Evolutionary conservation across 208 protist species (phyloP).

Genomic region (Angomonas desouzai): DNA sequence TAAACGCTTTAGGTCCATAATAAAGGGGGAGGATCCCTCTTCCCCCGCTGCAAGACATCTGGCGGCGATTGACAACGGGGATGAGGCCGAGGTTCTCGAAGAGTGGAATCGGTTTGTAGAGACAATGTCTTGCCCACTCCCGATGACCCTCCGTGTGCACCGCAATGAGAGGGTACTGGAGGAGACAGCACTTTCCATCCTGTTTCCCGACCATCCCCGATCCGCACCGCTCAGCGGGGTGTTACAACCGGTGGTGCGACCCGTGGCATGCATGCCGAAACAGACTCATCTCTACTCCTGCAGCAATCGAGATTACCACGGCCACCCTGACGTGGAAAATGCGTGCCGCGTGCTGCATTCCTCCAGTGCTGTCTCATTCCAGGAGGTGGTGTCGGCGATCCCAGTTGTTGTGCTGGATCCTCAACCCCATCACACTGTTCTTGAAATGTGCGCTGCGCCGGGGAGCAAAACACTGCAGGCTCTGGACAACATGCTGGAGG

Average conservation of each 20-base stretch:
- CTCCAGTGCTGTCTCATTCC: conserved; percentile 81
- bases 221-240: conserved; percentile 5
- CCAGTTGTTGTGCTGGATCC: conserved; percentile 74
- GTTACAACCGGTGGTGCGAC: conserved; percentile 30
- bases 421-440: conserved; percentile 70
- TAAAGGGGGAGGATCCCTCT: conserved; percentile 34
- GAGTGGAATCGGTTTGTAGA: conserved; percentile 71
- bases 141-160: conserved; percentile 86
- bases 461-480: conserved; percentile 90
- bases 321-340: conserved; percentile 46
- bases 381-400: conserved; percentile 85
- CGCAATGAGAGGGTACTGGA: conserved; percentile 41
- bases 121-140: conserved; percentile 56
- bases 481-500: conserved; percentile 73
- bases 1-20: conserved; percentile 48
- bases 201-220: not conserved
- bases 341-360: conserved; percentile 84
- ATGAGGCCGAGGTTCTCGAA: conserved; percentile 11
- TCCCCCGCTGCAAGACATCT: conserved; percentile 20
- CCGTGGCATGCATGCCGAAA: conserved; percentile 29
- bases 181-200: conserved; percentile 2
- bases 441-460: conserved; percentile 91
- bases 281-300: conserved; percentile 56
- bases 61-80: conserved; percentile 1
- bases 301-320: conserved; percentile 76